These are phyloP conservation scores for Xylaria palmicola DNA, from an alignment of 495 filamentous ascomycete genomes.

Conservation along the genomic window DNA sequence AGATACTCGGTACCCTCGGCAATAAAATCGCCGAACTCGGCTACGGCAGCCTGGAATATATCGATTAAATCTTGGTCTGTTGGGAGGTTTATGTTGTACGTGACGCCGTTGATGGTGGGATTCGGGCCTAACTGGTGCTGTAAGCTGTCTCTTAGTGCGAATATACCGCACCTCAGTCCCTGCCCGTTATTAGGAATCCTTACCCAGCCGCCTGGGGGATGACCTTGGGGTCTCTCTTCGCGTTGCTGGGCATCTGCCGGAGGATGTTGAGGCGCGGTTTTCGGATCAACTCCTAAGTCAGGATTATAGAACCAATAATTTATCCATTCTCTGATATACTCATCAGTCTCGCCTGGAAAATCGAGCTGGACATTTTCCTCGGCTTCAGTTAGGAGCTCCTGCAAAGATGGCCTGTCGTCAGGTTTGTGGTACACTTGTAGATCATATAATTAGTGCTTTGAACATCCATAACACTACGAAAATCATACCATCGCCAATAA, in stretches of 20 bases:
- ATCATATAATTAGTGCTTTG: too few relatives aligned
- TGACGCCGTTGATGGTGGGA: slow-evolving; percentile 1
- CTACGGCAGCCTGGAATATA: background rate
- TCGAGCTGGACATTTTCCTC: background rate
- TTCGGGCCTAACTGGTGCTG: background rate
- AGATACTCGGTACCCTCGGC: too few relatives aligned
- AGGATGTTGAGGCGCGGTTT: too few relatives aligned
- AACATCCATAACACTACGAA: too few relatives aligned
- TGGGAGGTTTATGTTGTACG: background rate
- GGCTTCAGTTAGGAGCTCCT: slow-evolving; percentile 9
- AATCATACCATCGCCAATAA: background rate
- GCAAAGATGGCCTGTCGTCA: slow-evolving; percentile 18
- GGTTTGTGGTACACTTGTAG: slow-evolving; percentile 23
- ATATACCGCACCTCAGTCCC: background rate
- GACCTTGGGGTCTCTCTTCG: background rate
- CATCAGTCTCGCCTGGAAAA: slow-evolving; percentile 4
- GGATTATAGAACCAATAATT: slow-evolving; percentile 9
- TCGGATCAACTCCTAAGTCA: background rate
- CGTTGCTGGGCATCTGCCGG: too few relatives aligned
- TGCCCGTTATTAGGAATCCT: background rate
- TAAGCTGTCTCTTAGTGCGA: background rate
- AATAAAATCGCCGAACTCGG: too few relatives aligned
- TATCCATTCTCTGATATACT: slow-evolving; percentile 15
- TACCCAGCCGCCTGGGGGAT: background rate
- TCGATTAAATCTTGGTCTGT: background rate